phyloP scores from a whole-genome alignment of 2,329 filamentous ascomycete genomes.

The Teratosphaeria gauchensis region DNA sequence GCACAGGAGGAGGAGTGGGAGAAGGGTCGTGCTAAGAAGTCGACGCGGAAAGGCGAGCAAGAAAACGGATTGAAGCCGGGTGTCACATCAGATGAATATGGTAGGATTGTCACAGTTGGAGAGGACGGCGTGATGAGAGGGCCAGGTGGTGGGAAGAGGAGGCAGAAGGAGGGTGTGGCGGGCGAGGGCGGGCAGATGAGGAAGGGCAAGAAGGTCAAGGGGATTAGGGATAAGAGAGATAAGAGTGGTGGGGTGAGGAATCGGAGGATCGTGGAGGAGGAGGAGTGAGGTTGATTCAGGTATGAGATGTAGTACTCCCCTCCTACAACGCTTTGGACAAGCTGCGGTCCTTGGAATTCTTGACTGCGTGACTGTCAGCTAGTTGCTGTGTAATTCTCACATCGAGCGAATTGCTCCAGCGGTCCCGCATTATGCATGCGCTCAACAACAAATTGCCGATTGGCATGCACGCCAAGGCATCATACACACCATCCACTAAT shows the following conservation, averaged over 20 bases:
- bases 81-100: constrained; percentile 13
- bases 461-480: too few species aligned
- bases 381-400: too few species aligned
- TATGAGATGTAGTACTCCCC: too few species aligned
- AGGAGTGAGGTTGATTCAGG: neutral
- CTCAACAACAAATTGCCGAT: too few species aligned
- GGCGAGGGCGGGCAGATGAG: constrained; percentile 20
- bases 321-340: too few species aligned
- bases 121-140: constrained; percentile 15
- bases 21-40: neutral
- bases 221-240: constrained; percentile 26
- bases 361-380: too few species aligned
- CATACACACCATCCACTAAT: too few species aligned
- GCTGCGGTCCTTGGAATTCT: too few species aligned
- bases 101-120: constrained; percentile 3
- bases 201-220: constrained; percentile 26
- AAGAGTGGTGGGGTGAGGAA: constrained; percentile 17
- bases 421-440: too few species aligned
- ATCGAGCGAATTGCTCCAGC: too few species aligned
- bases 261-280: constrained; percentile 1
- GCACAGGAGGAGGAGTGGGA: neutral
- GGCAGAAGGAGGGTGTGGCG: constrained; percentile 12
- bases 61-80: constrained; percentile 2
- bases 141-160: constrained; percentile 10
- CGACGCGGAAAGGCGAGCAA: neutral